A percentile compares a stretch with the other conserved stretches of the same genome.
These are phyloP conservation scores for Juncus effusus DNA, from an alignment of 176 grass and related monocot genomes.

Conservation along the genomic window DNA sequence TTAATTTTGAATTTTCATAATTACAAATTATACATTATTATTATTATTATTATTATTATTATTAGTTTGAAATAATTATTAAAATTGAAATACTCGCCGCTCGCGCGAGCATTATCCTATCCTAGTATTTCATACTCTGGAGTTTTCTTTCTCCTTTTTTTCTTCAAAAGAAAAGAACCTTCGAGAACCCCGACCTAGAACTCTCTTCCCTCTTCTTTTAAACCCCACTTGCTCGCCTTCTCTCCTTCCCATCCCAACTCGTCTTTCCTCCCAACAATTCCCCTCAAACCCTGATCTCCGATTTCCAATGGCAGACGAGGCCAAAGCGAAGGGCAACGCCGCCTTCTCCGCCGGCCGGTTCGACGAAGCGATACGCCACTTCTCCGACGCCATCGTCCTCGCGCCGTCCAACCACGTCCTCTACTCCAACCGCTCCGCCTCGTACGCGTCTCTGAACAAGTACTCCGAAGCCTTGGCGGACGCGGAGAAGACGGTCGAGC, in stretches of 20 bases:
- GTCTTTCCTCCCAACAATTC: background rate
- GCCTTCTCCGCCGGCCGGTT: conserved; percentile 32
- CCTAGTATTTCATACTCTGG: too few relatives aligned
- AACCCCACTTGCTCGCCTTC: conserved; percentile 5
- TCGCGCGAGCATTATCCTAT: too few relatives aligned
- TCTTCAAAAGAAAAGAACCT: background rate
- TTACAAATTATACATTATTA: too few relatives aligned
- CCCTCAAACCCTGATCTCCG: background rate
- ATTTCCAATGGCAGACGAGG: background rate
- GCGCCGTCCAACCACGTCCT: conserved; percentile 38
- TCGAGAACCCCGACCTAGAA: conserved; percentile 26
- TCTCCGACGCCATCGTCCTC: conserved; percentile 49
- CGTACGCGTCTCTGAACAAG: conserved; percentile 79
- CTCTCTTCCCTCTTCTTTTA: conserved; percentile 22
- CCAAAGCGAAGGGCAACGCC: conserved; percentile 22
- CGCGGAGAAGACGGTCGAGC: conserved; percentile 76
- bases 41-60: too few relatives aligned
- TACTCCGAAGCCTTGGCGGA: conserved; percentile 77
- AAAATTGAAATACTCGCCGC: too few relatives aligned
- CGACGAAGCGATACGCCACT: conserved; percentile 32
- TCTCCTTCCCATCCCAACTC: conserved; percentile 7
- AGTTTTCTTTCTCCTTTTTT: too few relatives aligned
- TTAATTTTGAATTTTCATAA: too few relatives aligned
- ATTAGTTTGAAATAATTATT: too few relatives aligned
- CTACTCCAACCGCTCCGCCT: conserved; percentile 98